Base-by-base conservation (phyloP, 2,329 filamentous ascomycete species). In the Metarhizium rileyi region DNA sequence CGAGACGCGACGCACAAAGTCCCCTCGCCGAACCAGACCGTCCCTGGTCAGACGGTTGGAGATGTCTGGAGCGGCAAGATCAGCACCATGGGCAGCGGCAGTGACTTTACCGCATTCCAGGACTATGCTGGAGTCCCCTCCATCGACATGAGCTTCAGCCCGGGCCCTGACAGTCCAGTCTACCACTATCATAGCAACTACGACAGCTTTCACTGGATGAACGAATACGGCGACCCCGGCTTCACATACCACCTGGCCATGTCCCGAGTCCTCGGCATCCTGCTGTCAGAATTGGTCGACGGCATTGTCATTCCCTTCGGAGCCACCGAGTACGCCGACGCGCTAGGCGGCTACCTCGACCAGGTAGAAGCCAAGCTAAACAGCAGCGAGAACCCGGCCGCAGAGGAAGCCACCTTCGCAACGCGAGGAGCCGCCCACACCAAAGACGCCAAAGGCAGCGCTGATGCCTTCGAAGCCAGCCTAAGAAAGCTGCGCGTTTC, bases 161-260 rank as follows among this genome's bases (percentile, higher is more conserved):
- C 57, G 7, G 66, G 66, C 23, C 51, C 57, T 0, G 61, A 66
- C 2, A 73, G 75, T 41, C 70, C 83, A 0, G 74, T 87, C 3
- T 88, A 89, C 62, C 85, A 88, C 60, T 95, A 95, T 66, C 90
- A 95, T 69, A 84, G 83, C 64, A 95, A 95, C 71, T 95, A 94
- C 66, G 90, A 95, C 64, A 88, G 83, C 60, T 93, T 90, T 65
- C 74, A 85, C 66, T 95, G 90, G 90, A 94, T 95, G 87, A 76
- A 83, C 49, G 78, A 76, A 23, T 93, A 80, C 54, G 89, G 87
- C 40, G 90, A 95, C 59, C 74, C 74, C 2, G 77, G 73, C 22
- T 83, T 81, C 50, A 70, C 76, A 43, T 87, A 88, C 59, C 86
- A 88, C 65, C 65, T 73, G 53, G 72, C 83, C 44, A 78, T 83